A percentile compares a stretch with the other conserved stretches of the same genome.
Evolutionary conservation across 139 green algal genomes (phyloP).

Genomic region (Coelastrella sp.): DNA sequence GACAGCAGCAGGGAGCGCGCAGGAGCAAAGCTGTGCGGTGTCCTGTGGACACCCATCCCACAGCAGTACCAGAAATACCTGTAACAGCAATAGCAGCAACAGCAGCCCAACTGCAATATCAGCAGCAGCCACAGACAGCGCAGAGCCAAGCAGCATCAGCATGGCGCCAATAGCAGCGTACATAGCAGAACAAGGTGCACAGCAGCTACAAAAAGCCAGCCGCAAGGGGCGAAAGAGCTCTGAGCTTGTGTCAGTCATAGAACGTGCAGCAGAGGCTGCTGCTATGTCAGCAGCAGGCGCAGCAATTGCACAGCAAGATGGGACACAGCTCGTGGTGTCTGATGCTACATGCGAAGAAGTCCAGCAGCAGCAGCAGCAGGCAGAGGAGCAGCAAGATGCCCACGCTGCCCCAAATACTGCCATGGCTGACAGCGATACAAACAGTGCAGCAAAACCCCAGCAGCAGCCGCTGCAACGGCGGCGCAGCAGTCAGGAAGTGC

Average conservation of each 20-base stretch:
- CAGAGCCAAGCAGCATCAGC: too few species aligned
- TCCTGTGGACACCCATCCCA: neutral
- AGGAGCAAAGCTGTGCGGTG: neutral
- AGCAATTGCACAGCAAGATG: neutral
- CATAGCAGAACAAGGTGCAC: too few species aligned
- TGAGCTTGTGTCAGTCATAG: too few species aligned
- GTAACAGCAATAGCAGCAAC: neutral
- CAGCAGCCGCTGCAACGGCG: neutral
- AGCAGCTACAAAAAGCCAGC: too few species aligned
- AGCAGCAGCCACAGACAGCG: neutral
- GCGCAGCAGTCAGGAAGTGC: neutral
- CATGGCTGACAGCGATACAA: too few species aligned
- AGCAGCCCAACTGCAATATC: neutral
- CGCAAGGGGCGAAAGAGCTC: too few species aligned
- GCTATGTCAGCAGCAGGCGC: neutral
- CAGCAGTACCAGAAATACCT: neutral
- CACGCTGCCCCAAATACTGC: too few species aligned
- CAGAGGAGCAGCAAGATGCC: too few species aligned
- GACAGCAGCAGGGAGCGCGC: neutral
- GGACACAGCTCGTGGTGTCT: too few species aligned
- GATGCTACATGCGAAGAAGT: too few species aligned
- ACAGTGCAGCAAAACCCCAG: neutral
- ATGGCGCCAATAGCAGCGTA: too few species aligned
- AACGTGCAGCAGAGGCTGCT: neutral
- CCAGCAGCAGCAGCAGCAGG: too few species aligned